A percentile compares a stretch with the other conserved stretches of the same genome.
phyloP scores from a whole-genome alignment of 257 asterid genomes.

The Mitragyna speciosa region DNA sequence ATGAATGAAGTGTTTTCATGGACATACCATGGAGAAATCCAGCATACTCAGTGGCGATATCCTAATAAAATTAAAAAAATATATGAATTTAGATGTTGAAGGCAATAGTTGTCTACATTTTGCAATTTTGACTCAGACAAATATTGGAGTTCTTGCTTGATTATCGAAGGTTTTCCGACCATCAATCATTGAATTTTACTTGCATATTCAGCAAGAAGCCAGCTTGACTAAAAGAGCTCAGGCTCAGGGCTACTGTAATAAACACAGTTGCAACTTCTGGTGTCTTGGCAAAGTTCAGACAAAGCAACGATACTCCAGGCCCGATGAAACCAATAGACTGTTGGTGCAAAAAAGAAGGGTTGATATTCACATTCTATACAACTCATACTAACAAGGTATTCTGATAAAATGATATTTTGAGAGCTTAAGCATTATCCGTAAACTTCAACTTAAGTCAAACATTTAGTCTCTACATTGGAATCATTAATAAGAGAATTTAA shows the following conservation, averaged over 20 bases:
- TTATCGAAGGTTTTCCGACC: not conserved
- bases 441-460: not conserved
- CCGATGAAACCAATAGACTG: conserved; percentile 94
- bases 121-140: not conserved
- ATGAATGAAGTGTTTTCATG: not conserved
- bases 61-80: conserved; percentile 48
- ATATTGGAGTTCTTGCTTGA: not conserved
- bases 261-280: conserved; percentile 62
- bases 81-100: conserved; percentile 2
- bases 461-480: not conserved
- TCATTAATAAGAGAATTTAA: not conserved
- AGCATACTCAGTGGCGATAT: conserved; percentile 89
- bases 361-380: not conserved
- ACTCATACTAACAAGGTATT: not conserved
- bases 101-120: not conserved
- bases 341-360: not conserved
- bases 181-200: conserved; percentile 42
- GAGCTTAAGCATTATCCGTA: not conserved
- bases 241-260: conserved; percentile 70
- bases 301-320: conserved; percentile 80
- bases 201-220: conserved; percentile 95
- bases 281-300: conserved; percentile 70
- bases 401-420: not conserved
- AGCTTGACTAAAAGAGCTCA: conserved; percentile 94
- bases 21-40: conserved; percentile 78